phyloP scores from a whole-genome alignment of 257 asterid genomes.

The Nicotiana sylvestris region DNA sequence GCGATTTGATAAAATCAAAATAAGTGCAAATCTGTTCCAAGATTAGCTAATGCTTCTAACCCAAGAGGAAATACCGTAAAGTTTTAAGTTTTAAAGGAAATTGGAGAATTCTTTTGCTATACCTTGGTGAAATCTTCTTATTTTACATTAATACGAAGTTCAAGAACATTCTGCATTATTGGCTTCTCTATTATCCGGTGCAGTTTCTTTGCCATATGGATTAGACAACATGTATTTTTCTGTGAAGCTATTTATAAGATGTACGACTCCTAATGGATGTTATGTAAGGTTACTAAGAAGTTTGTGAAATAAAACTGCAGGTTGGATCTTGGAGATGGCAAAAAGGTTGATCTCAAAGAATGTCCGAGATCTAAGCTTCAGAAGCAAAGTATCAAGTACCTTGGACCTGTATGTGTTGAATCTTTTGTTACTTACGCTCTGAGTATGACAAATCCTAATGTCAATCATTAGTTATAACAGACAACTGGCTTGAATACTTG shows the following conservation, averaged over 20 bases:
- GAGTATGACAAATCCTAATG: background rate
- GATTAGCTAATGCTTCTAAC: background rate
- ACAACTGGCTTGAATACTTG: background rate
- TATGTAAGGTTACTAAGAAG: background rate
- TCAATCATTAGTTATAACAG: background rate
- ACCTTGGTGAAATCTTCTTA: background rate
- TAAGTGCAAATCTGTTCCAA: background rate
- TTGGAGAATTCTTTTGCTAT: background rate
- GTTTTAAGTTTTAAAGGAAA: background rate
- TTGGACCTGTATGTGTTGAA: conserved; percentile 76
- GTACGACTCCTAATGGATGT: background rate
- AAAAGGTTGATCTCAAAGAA: conserved; percentile 68
- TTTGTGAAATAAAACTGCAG: conserved; percentile 31
- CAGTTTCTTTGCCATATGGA: background rate
- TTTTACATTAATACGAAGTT: background rate
- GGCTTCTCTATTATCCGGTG: background rate
- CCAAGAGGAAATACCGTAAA: background rate
- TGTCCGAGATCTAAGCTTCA: conserved; percentile 85
- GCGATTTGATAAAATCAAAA: background rate
- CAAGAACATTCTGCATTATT: background rate
- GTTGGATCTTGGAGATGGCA: conserved; percentile 98
- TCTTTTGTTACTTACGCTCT: background rate
- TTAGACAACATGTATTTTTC: background rate
- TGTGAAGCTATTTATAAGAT: conserved; percentile 11
- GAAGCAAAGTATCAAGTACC: conserved; percentile 79